Conservation (phyloP, 2,329 filamentous ascomycete genomes). For the Phoma sp. region DNA sequence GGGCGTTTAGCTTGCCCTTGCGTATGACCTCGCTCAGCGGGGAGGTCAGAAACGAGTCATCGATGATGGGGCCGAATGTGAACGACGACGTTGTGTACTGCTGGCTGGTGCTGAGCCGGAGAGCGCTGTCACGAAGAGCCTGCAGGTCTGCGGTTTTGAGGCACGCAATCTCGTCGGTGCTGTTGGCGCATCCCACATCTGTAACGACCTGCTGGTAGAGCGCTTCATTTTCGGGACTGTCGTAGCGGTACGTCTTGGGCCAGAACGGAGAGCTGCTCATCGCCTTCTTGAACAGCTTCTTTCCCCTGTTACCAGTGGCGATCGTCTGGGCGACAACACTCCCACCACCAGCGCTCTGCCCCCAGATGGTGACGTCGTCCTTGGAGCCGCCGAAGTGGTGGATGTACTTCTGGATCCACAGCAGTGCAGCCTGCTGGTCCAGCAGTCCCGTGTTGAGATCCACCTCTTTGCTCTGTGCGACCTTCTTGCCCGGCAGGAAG, state of each 20-base stretch:
- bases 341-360: slow-evolving; percentile 63
- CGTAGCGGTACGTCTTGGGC: slow-evolving; percentile 64
- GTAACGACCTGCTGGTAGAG: slow-evolving; percentile 57
- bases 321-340: slow-evolving; percentile 61
- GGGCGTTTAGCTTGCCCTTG: slow-evolving; percentile 52
- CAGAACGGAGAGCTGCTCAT: slow-evolving; percentile 63
- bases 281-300: slow-evolving; percentile 58
- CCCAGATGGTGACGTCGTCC: slow-evolving; percentile 60
- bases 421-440: slow-evolving; percentile 60
- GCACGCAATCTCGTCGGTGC: slow-evolving; percentile 57
- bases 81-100: slow-evolving; percentile 63
- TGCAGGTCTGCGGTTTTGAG: slow-evolving; percentile 63
- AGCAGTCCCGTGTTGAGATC: slow-evolving; percentile 61
- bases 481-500: slow-evolving; percentile 58
- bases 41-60: slow-evolving; percentile 59
- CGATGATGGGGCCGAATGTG: slow-evolving; percentile 67
- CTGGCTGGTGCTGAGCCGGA: slow-evolving; percentile 57
- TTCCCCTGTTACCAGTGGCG: slow-evolving; percentile 53
- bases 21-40: slow-evolving; percentile 55
- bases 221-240: slow-evolving; percentile 58
- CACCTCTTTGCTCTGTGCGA: slow-evolving; percentile 52
- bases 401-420: slow-evolving; percentile 63
- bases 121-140: slow-evolving; percentile 58
- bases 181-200: slow-evolving; percentile 55
- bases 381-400: slow-evolving; percentile 61